phyloP scores from a whole-genome alignment of 2,329 filamentous ascomycete genomes.

The Xylaria sp. region DNA sequence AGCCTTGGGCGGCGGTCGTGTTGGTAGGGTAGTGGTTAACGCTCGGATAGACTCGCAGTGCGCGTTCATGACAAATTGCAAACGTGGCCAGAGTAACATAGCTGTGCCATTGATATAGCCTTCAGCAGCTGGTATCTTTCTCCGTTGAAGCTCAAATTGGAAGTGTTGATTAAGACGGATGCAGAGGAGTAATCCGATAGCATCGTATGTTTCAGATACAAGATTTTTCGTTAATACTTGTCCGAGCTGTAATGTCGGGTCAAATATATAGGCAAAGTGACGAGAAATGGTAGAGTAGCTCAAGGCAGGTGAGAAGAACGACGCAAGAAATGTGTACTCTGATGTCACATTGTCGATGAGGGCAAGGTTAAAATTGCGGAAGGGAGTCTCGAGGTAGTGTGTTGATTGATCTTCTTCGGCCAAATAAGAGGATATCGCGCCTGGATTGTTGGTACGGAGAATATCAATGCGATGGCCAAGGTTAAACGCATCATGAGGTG shows the following conservation, averaged over 20 bases:
- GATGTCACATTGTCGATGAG: slow-evolving; percentile 92
- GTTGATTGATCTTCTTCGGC: slow-evolving; percentile 88
- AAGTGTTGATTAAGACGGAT: slow-evolving; percentile 93
- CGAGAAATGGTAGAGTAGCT: slow-evolving; percentile 81
- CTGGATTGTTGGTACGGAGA: slow-evolving; percentile 76
- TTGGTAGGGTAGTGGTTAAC: slow-evolving; percentile 65
- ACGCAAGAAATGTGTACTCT: slow-evolving; percentile 92
- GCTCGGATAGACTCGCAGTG: slow-evolving; percentile 87
- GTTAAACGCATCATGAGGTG: slow-evolving; percentile 86
- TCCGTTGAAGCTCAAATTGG: slow-evolving; percentile 91
- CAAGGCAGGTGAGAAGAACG: slow-evolving; percentile 85
- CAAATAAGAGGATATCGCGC: slow-evolving; percentile 85
- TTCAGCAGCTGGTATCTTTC: slow-evolving; percentile 89
- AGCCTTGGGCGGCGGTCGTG: slow-evolving; percentile 56
- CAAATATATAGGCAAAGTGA: slow-evolving; percentile 88
- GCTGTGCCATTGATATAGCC: slow-evolving; percentile 93
- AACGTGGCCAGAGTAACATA: slow-evolving; percentile 96
- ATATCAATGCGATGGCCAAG: slow-evolving; percentile 87
- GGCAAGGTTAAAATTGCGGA: slow-evolving; percentile 94
- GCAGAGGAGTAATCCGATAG: slow-evolving; percentile 86
- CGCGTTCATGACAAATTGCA: slow-evolving; percentile 92
- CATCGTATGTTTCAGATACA: slow-evolving; percentile 81
- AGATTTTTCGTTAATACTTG: slow-evolving; percentile 80
- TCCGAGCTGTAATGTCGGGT: slow-evolving; percentile 87
- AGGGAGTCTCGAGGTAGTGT: slow-evolving; percentile 90